These are phyloP conservation scores for Glonium stellatum DNA, from an alignment of 495 filamentous ascomycete genomes.

Conservation along the genomic window DNA sequence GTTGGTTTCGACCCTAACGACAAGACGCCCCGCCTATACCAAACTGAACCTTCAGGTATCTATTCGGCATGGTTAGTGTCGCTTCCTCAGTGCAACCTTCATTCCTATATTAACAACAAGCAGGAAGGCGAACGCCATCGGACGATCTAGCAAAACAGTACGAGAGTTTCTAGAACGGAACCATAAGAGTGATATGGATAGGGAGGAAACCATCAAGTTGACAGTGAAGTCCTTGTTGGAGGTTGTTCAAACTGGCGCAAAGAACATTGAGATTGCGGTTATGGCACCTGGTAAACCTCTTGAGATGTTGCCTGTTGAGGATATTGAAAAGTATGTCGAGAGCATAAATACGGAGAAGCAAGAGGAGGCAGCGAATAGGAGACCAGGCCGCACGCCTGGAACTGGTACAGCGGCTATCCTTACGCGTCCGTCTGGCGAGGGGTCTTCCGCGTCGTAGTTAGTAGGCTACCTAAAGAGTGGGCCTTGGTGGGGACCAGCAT, in stretches of 20 bases:
- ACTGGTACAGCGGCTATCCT: conserved; percentile 72
- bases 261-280: conserved; percentile 99
- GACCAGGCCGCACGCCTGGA: conserved; percentile 70
- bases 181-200: conserved; percentile 94
- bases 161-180: conserved; percentile 97
- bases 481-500: conserved; percentile 17
- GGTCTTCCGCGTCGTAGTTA: conserved; percentile 15
- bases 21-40: conserved; percentile 78
- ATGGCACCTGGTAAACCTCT: conserved; percentile 90
- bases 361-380: conserved; percentile 95
- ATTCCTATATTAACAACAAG: conserved; percentile 6
- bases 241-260: conserved; percentile 96
- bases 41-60: conserved; percentile 96
- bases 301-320: conserved; percentile 92
- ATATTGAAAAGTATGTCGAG: conserved; percentile 95
- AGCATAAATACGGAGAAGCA: conserved; percentile 98
- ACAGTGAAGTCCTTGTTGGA: conserved; percentile 96
- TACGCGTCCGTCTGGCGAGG: conserved; percentile 52
- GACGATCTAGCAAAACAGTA: conserved; percentile 95
- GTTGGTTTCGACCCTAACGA: conserved; percentile 95
- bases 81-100: neutral
- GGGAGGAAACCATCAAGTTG: conserved; percentile 91
- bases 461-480: neutral
- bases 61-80: conserved; percentile 84
- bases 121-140: conserved; percentile 99